Base-by-base conservation (phyloP, 441 rosid genomes). In the Isatis lusitanica region DNA sequence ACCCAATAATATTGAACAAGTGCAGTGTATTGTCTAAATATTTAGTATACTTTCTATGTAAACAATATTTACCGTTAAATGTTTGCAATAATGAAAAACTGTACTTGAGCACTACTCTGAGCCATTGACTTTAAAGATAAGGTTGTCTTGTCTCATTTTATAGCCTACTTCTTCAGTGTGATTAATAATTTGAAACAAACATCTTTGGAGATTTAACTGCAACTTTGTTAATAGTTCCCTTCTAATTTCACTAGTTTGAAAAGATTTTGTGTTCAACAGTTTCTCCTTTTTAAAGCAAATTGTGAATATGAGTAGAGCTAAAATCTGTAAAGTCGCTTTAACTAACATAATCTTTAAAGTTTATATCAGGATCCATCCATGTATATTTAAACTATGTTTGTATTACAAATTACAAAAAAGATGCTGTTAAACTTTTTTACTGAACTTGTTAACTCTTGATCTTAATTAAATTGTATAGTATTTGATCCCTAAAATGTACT, bases 111-210 rank as follows among this genome's bases (percentile, higher is more conserved):
- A 74, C 48, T 43, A 33, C 63, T 26, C 28, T 51, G 58, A 50
- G 65, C 67, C 74, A 75, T 70, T 68, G 64, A 68, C 74, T 65
- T 53, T 68, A 53, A 53, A 61, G 79, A 75, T 75, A 75, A 61
- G 74, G 64, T 44, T 68, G 74, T 68, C 79, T 68, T 75, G 79
- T 75, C 79, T 68, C 64, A 36, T 43, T 26, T 62, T 74, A 75
- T 69, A 43, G 43, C 79, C 79, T 64, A 68, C 24, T 68, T 53
- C 65, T 75, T 68, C 10, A 38, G 43, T 74, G 72, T 47, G 52
- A 73, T 44, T 65, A 40, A 74, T 74, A 46, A 38, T 74, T 74
- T 12, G 8, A 44, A 55, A 35, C 65, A 52, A 17, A 24, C 10
- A 40, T 56, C 2, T 36, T 63, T 51, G 11, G 5, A 61, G 53